A percentile compares a stretch with the other conserved stretches of the same genome.
Evolutionary conservation across 2,329 filamentous ascomycete genomes (phyloP).

Genomic region (Claviceps pazoutovae): DNA sequence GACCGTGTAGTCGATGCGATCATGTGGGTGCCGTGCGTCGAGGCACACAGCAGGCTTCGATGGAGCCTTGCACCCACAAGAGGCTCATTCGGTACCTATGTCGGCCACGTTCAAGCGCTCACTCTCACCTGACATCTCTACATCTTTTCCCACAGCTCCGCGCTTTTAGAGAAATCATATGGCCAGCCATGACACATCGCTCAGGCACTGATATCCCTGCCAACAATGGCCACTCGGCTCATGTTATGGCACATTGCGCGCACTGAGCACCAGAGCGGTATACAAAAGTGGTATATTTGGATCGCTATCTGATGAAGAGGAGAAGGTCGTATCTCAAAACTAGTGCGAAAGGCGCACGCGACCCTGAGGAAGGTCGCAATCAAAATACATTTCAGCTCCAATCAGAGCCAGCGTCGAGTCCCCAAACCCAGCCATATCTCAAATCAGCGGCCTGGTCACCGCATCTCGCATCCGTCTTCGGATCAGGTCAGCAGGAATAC

Average conservation of each 20-base stretch:
- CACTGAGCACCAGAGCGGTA: constrained; percentile 1
- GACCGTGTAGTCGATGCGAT: neutral
- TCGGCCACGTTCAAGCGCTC: neutral
- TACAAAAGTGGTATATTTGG: constrained; percentile 1
- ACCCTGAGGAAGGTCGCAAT: neutral
- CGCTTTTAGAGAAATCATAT: neutral
- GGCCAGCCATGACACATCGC: neutral
- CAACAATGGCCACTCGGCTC: neutral
- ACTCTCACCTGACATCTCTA: neutral
- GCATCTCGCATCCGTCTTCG: constrained; percentile 7
- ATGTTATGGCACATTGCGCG: neutral
- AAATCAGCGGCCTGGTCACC: constrained; percentile 5
- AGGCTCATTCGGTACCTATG: too few species aligned
- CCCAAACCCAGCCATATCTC: neutral
- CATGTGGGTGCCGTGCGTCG: neutral
- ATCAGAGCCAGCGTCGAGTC: too few species aligned
- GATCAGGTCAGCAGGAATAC: constrained; percentile 3
- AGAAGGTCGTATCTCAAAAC: neutral
- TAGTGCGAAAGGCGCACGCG: neutral
- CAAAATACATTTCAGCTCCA: neutral
- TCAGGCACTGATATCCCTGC: neutral
- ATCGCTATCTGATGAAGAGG: constrained; percentile 3
- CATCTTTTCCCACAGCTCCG: neutral
- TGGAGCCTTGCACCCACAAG: neutral
- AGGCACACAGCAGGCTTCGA: neutral